Base-by-base conservation (phyloP, 2,329 filamentous ascomycete genomes). In the Colletotrichum limetticola region DNA sequence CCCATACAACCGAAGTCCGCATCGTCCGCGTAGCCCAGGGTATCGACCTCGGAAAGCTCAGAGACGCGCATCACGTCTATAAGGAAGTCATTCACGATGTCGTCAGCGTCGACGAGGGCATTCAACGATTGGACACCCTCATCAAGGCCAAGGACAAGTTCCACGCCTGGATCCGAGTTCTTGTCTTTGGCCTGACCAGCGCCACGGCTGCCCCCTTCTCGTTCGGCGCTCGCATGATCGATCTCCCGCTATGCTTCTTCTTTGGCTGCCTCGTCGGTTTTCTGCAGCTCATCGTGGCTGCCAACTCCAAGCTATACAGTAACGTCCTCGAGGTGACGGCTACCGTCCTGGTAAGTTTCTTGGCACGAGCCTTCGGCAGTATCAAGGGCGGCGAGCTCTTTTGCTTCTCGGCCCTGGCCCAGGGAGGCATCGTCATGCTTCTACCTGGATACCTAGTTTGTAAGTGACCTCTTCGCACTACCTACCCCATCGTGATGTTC, bases 151-250 rank as follows among this genome's bases (percentile, higher is more conserved):
- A 86, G 61, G 84, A 86, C 68, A 91, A 91, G 77, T 92, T 86
- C 75, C 82, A 83, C 64, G 81, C 83, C 2, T 86, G 86, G 82
- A 77, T 86, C 14, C 80, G 88, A 14, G 91, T 95, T 12, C 78
- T 91, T 6, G 85, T 94, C 22, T 94, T 94, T 76, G 94, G 94
- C 2, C 83, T 94, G 52, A 94, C 93, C 12, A 93, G 92, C 58
- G 91, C 90, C 0, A 88, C 86, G 2, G 93, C 94, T 8, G 93
- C 91, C 0, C 93, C 93, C 0, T 95, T 95, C 78, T 93, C 93
- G 1, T 95, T 95, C 78, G 85, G 89, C 74, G 93, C 91, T 5
- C 88, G 93, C 14, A 85, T 90, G 1, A 91, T 95, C 76, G 94
- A 96, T 78, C 84, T 95, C 55, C 93, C 93, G 0, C 87, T 95